Conservation (phyloP, 2,329 filamentous ascomycete species). For the Clonostachys rhizophaga region DNA sequence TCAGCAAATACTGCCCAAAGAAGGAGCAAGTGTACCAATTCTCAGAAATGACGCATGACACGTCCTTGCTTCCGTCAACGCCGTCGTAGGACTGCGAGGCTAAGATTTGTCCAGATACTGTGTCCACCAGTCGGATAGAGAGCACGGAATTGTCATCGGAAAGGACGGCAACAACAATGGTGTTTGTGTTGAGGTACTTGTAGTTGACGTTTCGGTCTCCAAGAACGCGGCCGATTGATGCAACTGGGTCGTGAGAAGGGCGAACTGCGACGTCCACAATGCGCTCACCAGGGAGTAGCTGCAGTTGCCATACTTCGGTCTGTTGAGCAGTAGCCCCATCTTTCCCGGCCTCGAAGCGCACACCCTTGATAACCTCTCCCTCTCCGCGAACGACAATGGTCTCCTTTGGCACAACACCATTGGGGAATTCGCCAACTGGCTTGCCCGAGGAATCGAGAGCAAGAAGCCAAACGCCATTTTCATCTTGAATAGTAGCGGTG, state of each 20-base stretch:
- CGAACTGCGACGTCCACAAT: constrained; percentile 65
- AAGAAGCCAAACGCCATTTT: constrained; percentile 47
- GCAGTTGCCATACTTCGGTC: constrained; percentile 67
- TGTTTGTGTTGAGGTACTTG: constrained; percentile 92
- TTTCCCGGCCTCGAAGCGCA: constrained; percentile 37
- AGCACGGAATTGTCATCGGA: constrained; percentile 55
- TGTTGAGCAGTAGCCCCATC: constrained; percentile 33
- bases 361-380: constrained; percentile 46
- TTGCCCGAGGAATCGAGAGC: constrained; percentile 46
- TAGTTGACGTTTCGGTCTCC: constrained; percentile 91
- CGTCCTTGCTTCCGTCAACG: constrained; percentile 68
- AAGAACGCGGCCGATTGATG: constrained; percentile 91
- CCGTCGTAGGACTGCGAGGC: constrained; percentile 65
- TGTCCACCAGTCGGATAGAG: constrained; percentile 77
- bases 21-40: constrained; percentile 95
- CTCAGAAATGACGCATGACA: constrained; percentile 78
- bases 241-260: constrained; percentile 77
- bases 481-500: constrained; percentile 47
- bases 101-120: constrained; percentile 77
- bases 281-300: constrained; percentile 58
- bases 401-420: constrained; percentile 41
- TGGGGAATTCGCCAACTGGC: constrained; percentile 35
- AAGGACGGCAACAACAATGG: constrained; percentile 68
- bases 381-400: constrained; percentile 48
- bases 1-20: constrained; percentile 55